These are phyloP conservation scores for Coniophora puteana DNA, from an alignment of 1,284 basidiomycete species.

Conservation along the genomic window DNA sequence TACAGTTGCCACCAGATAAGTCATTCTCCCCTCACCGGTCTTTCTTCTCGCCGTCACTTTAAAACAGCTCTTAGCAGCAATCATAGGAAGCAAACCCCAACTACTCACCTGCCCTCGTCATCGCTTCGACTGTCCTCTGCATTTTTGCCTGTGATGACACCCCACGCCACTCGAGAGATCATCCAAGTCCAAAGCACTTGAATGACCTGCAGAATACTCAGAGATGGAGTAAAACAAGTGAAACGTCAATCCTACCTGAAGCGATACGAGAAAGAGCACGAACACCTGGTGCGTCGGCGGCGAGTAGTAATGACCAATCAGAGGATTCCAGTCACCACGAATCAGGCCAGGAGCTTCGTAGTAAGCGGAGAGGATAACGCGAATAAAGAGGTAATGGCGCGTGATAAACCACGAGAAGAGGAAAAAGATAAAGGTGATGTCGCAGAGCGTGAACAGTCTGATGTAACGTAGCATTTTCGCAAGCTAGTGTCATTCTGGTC, in stretches of 20 bases:
- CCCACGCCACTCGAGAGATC: constrained; percentile 80
- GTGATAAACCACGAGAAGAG: constrained; percentile 88
- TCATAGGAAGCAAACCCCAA: neutral
- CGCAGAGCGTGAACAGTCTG: constrained; percentile 62
- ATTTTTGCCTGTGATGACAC: constrained; percentile 72
- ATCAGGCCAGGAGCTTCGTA: constrained; percentile 48
- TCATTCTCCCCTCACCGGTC: constrained; percentile 20
- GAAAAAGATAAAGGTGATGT: constrained; percentile 79
- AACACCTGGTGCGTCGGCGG: constrained; percentile 46
- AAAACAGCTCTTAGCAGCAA: constrained; percentile 12
- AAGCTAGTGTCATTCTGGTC: constrained; percentile 44
- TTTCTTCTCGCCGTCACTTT: constrained; percentile 16
- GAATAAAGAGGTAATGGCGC: constrained; percentile 75
- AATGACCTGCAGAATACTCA: constrained; percentile 52
- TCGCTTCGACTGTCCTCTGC: constrained; percentile 88
- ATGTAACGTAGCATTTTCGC: constrained; percentile 96
- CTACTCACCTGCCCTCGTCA: constrained; percentile 66
- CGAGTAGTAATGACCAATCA: constrained; percentile 56
- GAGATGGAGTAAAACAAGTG: constrained; percentile 8
- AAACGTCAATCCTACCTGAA: constrained; percentile 50
- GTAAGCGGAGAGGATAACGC: constrained; percentile 62
- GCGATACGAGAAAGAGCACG: constrained; percentile 48
- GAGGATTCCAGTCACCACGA: constrained; percentile 54
- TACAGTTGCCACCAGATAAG: no score
- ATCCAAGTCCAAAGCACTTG: constrained; percentile 85